Evolutionary conservation across 139 green algal genomes (phyloP).

Genomic region (Chara braunii): DNA sequence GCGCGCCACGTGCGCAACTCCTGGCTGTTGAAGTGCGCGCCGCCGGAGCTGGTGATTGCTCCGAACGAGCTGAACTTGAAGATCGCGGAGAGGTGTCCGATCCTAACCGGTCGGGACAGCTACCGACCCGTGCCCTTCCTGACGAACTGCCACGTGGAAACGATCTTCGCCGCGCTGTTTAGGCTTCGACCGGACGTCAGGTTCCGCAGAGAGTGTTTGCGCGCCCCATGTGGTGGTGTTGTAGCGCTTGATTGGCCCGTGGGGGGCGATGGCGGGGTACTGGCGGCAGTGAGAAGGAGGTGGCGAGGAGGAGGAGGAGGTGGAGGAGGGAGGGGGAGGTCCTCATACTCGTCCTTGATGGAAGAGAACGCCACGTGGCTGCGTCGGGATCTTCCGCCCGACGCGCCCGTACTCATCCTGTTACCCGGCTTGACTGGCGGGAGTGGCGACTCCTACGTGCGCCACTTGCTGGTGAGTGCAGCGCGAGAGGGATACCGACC

Average conservation of each 20-base stretch:
- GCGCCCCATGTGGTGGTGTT: constrained; percentile 65
- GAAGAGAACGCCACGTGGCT: no score
- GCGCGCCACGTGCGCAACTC: no score
- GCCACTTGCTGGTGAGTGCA: constrained; percentile 44
- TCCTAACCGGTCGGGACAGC: no score
- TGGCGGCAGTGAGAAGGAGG: background rate
- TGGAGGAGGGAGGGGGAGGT: no score
- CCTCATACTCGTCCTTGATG: no score
- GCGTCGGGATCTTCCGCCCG: no score
- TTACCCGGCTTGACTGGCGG: constrained; percentile 86
- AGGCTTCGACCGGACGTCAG: constrained; percentile 49
- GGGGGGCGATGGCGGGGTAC: constrained; percentile 33
- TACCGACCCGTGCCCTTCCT: constrained; percentile 29
- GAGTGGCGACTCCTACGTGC: constrained; percentile 76
- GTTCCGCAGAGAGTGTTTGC: constrained; percentile 66
- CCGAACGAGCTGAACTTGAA: no score
- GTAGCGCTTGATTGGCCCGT: constrained; percentile 76
- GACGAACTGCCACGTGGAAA: constrained; percentile 73
- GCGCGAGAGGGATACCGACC: constrained; percentile 27
- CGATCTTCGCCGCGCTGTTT: constrained; percentile 73
- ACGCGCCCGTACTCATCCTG: no score
- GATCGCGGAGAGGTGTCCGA: no score
- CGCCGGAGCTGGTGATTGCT: no score
- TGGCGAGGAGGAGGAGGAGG: no score
- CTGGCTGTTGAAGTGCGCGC: no score